phyloP scores from a whole-genome alignment of 768 basidiomycete species.

The Rhizopogon vulgaris region DNA sequence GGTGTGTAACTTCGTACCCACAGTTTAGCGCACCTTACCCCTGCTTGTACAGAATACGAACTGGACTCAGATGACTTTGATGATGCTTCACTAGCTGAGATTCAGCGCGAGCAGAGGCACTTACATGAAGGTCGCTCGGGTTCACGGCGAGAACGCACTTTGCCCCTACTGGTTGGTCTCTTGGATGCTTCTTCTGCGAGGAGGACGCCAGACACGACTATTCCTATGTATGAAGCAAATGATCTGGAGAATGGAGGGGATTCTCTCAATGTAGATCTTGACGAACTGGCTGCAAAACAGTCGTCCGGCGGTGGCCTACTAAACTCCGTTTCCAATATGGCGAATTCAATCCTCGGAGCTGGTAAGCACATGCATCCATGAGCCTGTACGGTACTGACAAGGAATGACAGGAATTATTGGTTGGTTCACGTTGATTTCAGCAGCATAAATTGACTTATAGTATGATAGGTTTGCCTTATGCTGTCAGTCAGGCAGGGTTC shows the following conservation, averaged over 20 bases:
- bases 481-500: conserved; percentile 91
- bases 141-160: conserved; percentile 44
- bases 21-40: conserved; percentile 6
- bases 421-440: conserved; percentile 25
- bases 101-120: conserved; percentile 19
- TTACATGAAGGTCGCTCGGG: conserved; percentile 22
- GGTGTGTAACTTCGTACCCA: conserved; percentile 47
- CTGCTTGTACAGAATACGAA: conserved; percentile 58
- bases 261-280: conserved; percentile 49
- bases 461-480: conserved; percentile 80
- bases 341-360: conserved; percentile 92
- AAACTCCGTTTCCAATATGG: conserved; percentile 88
- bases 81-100: conserved; percentile 32
- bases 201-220: conserved; percentile 49
- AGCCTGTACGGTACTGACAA: conserved; percentile 12
- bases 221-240: conserved; percentile 33
- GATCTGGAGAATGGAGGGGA: conserved; percentile 17
- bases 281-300: conserved; percentile 64
- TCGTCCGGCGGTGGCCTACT: conserved; percentile 68
- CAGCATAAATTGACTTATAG: conserved; percentile 6
- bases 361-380: conserved; percentile 38
- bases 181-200: conserved; percentile 57
- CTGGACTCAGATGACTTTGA: conserved; percentile 81
- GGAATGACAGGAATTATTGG: conserved; percentile 60
- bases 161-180: conserved; percentile 77